Base-by-base conservation (phyloP, 306 rosid species). In the Begonia masoniana region DNA sequence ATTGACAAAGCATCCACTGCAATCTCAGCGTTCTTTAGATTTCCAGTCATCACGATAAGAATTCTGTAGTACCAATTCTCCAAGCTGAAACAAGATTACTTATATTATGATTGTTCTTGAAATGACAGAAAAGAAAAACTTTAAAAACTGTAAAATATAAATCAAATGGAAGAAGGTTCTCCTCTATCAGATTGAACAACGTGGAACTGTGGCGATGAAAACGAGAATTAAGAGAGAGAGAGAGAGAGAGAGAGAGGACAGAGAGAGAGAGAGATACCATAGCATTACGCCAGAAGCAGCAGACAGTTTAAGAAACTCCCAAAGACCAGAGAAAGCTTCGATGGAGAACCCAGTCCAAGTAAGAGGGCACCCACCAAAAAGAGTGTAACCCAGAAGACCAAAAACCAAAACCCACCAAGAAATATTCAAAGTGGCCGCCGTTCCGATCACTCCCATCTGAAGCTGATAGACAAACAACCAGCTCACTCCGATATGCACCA, bases 11-110 rank as follows among this genome's bases (percentile, higher is more conserved):
- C 85, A 71, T 77, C 95, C 51, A 86, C 78, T 0, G 95, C 95
- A 66, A 86, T 77, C 64, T 79, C 67, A 4, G 92, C 88, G n/a
- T 82, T 77, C 3, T 63, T 52, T 4, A 82, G 73, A 57, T 86
- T 82, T 35, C 88, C 95, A 0, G 95, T 79, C 87, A 86, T 79
- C 62, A 86, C 26, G 17, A 79, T 65, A 2, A 82, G 78, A 68
- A 86, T 68, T 73, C 74, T 71, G 9, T 86, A 86, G 51, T 82
- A 86, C 93, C 95, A 86, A 49, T 64, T 86, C 75, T 86, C 93
- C 74, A 79, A 58, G 72, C 93, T 86, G 70, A 36, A 64, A 46
- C 3, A 12, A 2, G 47, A 17, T 9, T 9, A 43, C 10, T 45
- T 5, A 10, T 4, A n/a, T 10, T n/a, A 45, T 31, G 7, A 31